A percentile compares a stretch with the other conserved stretches of the same genome.
Evolutionary conservation across 805 yeast species (phyloP).

Genomic region (Yarrowia phangngaensis): DNA sequence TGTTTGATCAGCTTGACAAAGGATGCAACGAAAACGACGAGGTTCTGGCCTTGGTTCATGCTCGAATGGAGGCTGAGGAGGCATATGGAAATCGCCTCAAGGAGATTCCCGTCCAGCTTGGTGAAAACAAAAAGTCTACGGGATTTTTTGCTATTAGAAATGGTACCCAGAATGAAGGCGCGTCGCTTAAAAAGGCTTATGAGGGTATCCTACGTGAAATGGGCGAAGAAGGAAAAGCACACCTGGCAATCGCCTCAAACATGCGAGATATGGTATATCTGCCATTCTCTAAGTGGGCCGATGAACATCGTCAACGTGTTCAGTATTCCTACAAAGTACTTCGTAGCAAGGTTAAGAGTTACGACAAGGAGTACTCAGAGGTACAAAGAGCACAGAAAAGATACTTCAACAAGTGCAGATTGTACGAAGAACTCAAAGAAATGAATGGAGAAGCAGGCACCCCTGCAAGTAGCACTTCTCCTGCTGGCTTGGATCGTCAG

Average conservation of each 20-base stretch:
- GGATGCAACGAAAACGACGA: constrained; percentile 72
- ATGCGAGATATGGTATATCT: constrained; percentile 57
- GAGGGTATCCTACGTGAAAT: constrained; percentile 55
- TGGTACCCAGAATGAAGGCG: constrained; percentile 54
- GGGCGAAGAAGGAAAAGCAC: constrained; percentile 55
- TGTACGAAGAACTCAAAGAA: constrained; percentile 52
- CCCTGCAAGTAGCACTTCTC: background rate
- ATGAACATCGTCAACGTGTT: constrained; percentile 64
- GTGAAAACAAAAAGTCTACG: constrained; percentile 44
- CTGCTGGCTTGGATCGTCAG: constrained; percentile 10
- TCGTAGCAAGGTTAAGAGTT: constrained; percentile 49
- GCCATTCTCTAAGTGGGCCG: constrained; percentile 74
- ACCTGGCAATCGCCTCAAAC: constrained; percentile 57
- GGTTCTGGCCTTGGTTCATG: constrained; percentile 58
- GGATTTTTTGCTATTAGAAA: constrained; percentile 33
- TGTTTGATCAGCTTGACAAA: constrained; percentile 41
- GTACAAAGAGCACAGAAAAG: constrained; percentile 57
- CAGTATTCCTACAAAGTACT: constrained; percentile 57
- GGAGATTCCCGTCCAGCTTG: constrained; percentile 41
- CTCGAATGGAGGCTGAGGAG: constrained; percentile 69
- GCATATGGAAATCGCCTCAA: constrained; percentile 57
- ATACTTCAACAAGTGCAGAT: constrained; percentile 73
- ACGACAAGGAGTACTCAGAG: constrained; percentile 48
- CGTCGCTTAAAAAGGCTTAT: constrained; percentile 60
- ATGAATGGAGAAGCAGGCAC: constrained; percentile 7